Evolutionary conservation across 23 red algal species (phyloP).

Genomic region (Gracilaria domingensis): DNA sequence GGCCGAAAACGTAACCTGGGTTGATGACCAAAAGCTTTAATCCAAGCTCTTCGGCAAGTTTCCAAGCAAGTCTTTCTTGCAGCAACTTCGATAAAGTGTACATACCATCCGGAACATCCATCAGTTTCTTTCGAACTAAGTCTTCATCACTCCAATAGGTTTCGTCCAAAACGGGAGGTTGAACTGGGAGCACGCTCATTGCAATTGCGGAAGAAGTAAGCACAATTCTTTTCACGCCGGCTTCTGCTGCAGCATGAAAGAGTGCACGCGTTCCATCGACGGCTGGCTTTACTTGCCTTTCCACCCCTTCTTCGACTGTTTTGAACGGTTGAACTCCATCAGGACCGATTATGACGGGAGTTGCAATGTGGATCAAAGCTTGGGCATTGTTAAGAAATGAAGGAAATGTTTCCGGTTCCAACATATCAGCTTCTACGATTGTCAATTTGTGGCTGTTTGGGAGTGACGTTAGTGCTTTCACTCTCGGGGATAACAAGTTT

Average conservation of each 20-base stretch:
- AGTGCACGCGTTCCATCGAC: constrained; percentile 31
- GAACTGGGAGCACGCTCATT: constrained; percentile 3
- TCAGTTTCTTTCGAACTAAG: neutral
- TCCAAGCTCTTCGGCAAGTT: constrained; percentile 17
- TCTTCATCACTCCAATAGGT: constrained; percentile 48
- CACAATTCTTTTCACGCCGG: constrained; percentile 29
- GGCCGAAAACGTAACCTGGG: constrained; percentile 26
- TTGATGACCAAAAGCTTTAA: constrained; percentile 55
- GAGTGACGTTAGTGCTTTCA: constrained; percentile 12
- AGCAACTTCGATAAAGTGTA: constrained; percentile 29
- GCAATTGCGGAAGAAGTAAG: constrained; percentile 46
- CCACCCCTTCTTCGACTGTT: constrained; percentile 32
- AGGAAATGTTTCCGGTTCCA: constrained; percentile 35
- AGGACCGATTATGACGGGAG: constrained; percentile 14
- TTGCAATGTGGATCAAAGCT: constrained; percentile 32
- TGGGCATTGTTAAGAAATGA: constrained; percentile 9
- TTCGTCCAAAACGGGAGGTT: constrained; percentile 12
- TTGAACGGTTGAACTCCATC: constrained; percentile 4
- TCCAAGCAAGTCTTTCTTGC: constrained; percentile 38
- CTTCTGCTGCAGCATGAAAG: constrained; percentile 29
- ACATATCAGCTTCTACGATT: constrained; percentile 41
- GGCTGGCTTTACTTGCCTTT: constrained; percentile 45
- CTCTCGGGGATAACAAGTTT: neutral
- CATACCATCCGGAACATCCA: neutral
- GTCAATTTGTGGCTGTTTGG: constrained; percentile 15